Conservation (phyloP, 192 early-diverging fungal genomes). For the Backusella tarrabulga region DNA sequence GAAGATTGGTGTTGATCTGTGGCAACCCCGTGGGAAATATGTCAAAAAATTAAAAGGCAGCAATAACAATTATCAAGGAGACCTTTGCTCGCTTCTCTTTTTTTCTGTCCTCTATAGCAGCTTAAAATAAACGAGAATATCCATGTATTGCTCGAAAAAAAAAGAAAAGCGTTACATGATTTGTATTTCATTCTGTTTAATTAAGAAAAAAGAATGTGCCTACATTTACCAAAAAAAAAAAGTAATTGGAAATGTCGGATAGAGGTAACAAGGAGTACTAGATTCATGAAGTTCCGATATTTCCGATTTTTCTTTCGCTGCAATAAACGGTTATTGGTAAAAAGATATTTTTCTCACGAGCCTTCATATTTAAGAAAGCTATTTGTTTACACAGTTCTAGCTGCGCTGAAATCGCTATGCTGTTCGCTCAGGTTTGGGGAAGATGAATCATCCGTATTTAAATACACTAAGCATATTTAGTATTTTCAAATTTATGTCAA, state of each 20-base stretch:
- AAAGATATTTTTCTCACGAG: background rate
- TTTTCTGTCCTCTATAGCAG: background rate
- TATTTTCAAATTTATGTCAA: background rate
- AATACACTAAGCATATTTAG: background rate
- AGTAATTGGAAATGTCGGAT: background rate
- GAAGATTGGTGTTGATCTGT: background rate
- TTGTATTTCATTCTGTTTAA: background rate
- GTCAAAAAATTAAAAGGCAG: background rate
- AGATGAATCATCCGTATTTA: background rate
- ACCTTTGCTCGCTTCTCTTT: background rate
- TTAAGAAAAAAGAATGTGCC: no score
- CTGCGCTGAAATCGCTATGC: background rate
- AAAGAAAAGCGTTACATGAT: background rate
- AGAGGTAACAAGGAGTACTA: background rate
- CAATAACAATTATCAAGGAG: background rate
- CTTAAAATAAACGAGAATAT: background rate
- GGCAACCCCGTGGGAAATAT: background rate
- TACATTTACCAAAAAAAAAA: background rate
- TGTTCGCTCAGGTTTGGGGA: background rate
- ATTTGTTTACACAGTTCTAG: background rate
- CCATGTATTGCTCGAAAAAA: background rate
- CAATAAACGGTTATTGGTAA: background rate
- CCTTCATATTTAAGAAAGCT: background rate
- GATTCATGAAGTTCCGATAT: background rate
- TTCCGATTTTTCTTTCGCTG: background rate